phyloP scores from a whole-genome alignment of 2,329 filamentous ascomycete species.

The Sclerotinia trifoliorum region DNA sequence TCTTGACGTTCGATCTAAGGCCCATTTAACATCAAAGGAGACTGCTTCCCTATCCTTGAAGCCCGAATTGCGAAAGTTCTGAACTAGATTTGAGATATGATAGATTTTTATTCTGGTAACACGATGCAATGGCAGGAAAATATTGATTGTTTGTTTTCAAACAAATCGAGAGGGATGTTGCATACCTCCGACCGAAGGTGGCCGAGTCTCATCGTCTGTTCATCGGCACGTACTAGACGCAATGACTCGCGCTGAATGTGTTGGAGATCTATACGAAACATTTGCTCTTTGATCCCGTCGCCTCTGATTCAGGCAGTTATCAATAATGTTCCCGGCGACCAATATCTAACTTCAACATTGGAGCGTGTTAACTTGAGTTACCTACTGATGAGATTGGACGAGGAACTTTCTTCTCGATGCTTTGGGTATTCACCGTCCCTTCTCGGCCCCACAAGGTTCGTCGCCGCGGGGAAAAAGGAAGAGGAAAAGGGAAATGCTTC shows the following conservation, averaged over 20 bases:
- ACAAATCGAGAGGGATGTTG: constrained; percentile 19
- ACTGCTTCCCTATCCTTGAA: background rate
- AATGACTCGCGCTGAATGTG: background rate
- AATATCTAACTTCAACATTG: constrained; percentile 9
- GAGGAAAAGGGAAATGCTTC: constrained; percentile 18
- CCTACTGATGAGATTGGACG: background rate
- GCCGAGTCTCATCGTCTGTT: constrained; percentile 21
- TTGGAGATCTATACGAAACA: background rate
- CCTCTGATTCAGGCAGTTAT: constrained; percentile 4
- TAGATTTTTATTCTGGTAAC: constrained; percentile 7
- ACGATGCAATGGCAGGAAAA: constrained; percentile 11
- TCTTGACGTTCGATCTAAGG: background rate
- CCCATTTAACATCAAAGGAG: background rate
- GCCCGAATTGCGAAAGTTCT: background rate
- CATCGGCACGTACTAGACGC: constrained; percentile 9
- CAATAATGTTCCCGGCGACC: background rate
- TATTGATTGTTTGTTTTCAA: constrained; percentile 23
- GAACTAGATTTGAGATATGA: constrained; percentile 9
- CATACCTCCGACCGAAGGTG: constrained; percentile 20
- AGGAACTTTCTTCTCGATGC: background rate
- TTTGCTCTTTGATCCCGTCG: background rate
- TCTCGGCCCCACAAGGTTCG: constrained; percentile 20
- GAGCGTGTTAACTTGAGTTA: background rate
- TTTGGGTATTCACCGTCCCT: background rate
- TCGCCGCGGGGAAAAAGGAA: constrained; percentile 17